These are phyloP conservation scores for Aristolochia fimbriata DNA, from an alignment of 164 flowering plant genomes.

Conservation along the genomic window DNA sequence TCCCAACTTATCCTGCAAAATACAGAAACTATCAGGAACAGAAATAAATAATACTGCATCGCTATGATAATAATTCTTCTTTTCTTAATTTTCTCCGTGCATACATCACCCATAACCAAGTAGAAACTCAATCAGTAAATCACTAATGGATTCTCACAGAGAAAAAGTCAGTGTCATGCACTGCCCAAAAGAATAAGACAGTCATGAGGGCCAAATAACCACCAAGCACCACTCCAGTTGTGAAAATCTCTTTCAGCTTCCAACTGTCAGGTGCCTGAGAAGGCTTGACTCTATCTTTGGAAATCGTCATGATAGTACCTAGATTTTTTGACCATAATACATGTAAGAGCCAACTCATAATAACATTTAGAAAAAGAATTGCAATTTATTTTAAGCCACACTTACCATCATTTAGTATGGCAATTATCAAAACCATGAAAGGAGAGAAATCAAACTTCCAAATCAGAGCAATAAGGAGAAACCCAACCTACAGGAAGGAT, in stretches of 20 bases:
- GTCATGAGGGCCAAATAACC: conserved; percentile 88
- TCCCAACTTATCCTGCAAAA: conserved; percentile 54
- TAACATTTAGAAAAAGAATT: no score
- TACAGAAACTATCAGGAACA: background rate
- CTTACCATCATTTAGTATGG: conserved; percentile 91
- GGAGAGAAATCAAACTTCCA: conserved; percentile 95
- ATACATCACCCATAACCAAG: no score
- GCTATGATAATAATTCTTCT: no score
- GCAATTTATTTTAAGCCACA: background rate
- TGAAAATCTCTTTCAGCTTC: conserved; percentile 90
- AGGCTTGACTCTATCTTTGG: conserved; percentile 94
- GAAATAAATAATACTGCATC: no score
- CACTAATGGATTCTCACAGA: conserved; percentile 31
- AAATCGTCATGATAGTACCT: conserved; percentile 99
- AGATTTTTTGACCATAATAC: conserved; percentile 1
- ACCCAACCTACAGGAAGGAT: conserved; percentile 60
- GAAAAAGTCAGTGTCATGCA: conserved; percentile 71
- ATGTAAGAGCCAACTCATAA: no score
- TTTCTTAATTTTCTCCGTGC: no score
- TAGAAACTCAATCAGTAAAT: background rate
- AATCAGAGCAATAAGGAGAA: conserved; percentile 85
- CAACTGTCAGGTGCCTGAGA: conserved; percentile 97
- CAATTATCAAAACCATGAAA: conserved; percentile 95
- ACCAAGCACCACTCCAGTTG: conserved; percentile 90
- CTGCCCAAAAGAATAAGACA: conserved; percentile 79